phyloP scores from a whole-genome alignment of 257 asterid species.

The Nicotiana sylvestris region DNA sequence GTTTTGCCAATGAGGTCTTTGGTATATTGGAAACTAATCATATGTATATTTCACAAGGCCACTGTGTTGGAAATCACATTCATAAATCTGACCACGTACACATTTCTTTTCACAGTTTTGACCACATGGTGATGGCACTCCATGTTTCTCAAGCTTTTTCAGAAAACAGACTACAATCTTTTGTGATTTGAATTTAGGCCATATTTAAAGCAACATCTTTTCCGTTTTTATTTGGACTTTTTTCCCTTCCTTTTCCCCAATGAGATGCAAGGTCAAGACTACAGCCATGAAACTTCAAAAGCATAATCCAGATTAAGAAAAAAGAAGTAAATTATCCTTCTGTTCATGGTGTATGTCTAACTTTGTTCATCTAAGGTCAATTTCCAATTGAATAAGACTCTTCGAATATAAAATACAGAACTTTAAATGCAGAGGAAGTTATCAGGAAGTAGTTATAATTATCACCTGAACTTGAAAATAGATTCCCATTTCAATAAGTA shows the following conservation, averaged over 20 bases:
- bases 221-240: neutral
- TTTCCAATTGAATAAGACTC: neutral
- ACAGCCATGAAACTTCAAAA: neutral
- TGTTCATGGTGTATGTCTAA: neutral
- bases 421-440: neutral
- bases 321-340: neutral
- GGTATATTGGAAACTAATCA: neutral
- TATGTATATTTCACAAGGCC: neutral
- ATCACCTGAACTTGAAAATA: conserved; percentile 97
- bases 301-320: neutral
- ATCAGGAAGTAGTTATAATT: neutral
- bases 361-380: neutral
- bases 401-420: neutral
- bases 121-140: neutral
- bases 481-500: conserved; percentile 85
- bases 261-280: neutral
- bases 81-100: neutral
- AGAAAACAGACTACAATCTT: neutral
- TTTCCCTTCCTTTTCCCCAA: neutral
- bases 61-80: neutral
- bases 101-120: neutral
- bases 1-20: neutral
- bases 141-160: neutral
- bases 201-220: neutral
- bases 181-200: neutral